These are phyloP conservation scores for Penicillium digitatum DNA, from an alignment of 2,329 filamentous ascomycete species.

Conservation along the genomic window DNA sequence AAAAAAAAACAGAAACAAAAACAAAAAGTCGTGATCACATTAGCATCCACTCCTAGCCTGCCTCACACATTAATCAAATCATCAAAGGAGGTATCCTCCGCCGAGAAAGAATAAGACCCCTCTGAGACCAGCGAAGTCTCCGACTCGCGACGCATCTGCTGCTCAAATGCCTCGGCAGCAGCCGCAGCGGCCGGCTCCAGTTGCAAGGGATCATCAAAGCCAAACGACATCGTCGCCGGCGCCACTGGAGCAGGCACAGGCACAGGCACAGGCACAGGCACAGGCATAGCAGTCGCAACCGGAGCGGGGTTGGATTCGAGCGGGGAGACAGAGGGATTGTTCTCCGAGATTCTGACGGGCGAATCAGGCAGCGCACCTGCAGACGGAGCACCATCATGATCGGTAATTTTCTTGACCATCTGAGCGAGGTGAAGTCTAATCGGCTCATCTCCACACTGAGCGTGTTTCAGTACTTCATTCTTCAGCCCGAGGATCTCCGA, in stretches of 20 bases:
- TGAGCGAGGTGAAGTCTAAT: conserved; percentile 37
- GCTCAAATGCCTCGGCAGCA: conserved; percentile 23
- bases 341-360: conserved; percentile 10
- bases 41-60: background rate
- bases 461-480: conserved; percentile 40
- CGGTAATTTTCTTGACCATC: conserved; percentile 38
- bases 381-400: conserved; percentile 18
- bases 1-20: too few species aligned
- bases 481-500: conserved; percentile 40
- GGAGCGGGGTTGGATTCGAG: conserved; percentile 1
- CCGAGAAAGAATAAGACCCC: conserved; percentile 29
- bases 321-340: conserved; percentile 15
- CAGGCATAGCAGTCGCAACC: background rate
- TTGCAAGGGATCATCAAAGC: conserved; percentile 33
- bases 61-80: conserved; percentile 33
- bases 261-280: background rate
- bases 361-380: background rate
- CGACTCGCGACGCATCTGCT: conserved; percentile 31
- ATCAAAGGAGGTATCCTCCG: conserved; percentile 31
- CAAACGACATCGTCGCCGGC: conserved; percentile 27
- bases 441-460: conserved; percentile 37
- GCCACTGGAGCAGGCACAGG: background rate
- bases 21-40: background rate
- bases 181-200: conserved; percentile 21
- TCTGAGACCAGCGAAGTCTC: conserved; percentile 29